These are phyloP conservation scores for Tetracladium maxilliforme DNA, from an alignment of 2,329 filamentous ascomycete genomes.

Conservation along the genomic window DNA sequence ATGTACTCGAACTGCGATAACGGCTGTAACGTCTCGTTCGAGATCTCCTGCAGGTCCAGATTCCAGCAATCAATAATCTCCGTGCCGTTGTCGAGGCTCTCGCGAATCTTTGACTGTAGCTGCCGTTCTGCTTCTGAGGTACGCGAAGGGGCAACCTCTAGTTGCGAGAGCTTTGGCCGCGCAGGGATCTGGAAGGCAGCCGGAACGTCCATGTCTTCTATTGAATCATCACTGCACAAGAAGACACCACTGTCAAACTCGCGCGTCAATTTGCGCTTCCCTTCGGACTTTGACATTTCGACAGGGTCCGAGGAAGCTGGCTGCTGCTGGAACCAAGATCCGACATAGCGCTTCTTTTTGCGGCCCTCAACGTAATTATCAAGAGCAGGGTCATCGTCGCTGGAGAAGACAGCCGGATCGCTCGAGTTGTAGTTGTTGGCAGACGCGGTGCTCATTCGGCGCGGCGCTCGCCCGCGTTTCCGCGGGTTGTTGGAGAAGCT, in stretches of 20 bases:
- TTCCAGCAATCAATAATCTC: conserved; percentile 49
- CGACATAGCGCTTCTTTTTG: conserved; percentile 47
- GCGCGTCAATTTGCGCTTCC: conserved; percentile 37
- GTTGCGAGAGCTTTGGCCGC: conserved; percentile 2
- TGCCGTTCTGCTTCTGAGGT: conserved; percentile 20
- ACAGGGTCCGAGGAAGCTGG: conserved; percentile 14
- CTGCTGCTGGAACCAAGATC: conserved; percentile 53
- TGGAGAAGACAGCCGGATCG: conserved; percentile 57
- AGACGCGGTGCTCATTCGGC: conserved; percentile 12
- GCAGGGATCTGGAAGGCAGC: conserved; percentile 17
- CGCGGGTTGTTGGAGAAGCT: conserved; percentile 9
- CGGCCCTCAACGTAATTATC: conserved; percentile 46
- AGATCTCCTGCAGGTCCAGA: conserved; percentile 32
- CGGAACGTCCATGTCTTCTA: conserved; percentile 27
- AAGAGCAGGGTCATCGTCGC: conserved; percentile 53
- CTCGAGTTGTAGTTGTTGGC: conserved; percentile 46
- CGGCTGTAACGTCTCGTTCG: conserved; percentile 39
- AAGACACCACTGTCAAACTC: conserved; percentile 57
- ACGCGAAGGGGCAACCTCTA: conserved; percentile 2
- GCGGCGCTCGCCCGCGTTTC: conserved; percentile 25
- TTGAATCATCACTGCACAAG: conserved; percentile 44
- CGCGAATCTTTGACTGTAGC: conserved; percentile 29
- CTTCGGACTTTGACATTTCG: conserved; percentile 7
- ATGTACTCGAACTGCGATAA: conserved; percentile 39
- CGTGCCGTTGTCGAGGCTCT: conserved; percentile 39